Evolutionary conservation across 2,329 filamentous ascomycete genomes (phyloP), one percentile per base, ranked within the genome.

Genomic region (Paecilomyces formosus): DNA sequence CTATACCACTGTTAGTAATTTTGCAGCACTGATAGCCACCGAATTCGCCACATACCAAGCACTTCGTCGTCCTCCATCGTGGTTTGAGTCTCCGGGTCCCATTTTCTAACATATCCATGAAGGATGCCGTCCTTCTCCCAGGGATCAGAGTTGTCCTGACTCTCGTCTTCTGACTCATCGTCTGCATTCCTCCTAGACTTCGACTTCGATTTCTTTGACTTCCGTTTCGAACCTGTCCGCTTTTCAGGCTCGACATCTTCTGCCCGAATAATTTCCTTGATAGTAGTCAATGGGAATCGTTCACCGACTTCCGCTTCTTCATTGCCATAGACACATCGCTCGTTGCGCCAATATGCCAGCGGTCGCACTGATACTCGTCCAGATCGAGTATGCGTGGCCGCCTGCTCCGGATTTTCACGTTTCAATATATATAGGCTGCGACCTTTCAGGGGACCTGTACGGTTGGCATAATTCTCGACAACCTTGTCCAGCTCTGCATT

Each of bases 301-400:
- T 80, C 79, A n/a, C 81, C 80, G 58, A 77, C 73, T 57, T 82
- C 82, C 28, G 77, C 76, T 54, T 86, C 84, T 24, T 85, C 82
- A 18, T 82, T 79, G 55, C 87, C 85, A 67, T 86, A 90, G 22
- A 91, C 83, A 53, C 88, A 84, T 57, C 84, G 84, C 71, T 97
- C 93, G 64, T 92, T 92, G 66, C 86, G 86, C 93, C 93, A 97
- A 70, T 83, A 96, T 26, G 90, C 85, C 33, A 97, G 76, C 0
- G 92, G 94, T 60, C 85, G 85, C 61, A 90, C 87, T 9, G 89
- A 90, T 56, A 85, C 84, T 58, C 94, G 85, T 1, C 91, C 92
- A 12, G 88, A 93, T 57, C 91, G 86, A n/a, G 82, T 83, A 55
- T 87, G 89, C 52, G 80, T 82, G 30, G 79, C 79, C 61, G 83